These are phyloP conservation scores for Aspergillus udagawae DNA, from an alignment of 2,329 filamentous ascomycete genomes.

Conservation along the genomic window DNA sequence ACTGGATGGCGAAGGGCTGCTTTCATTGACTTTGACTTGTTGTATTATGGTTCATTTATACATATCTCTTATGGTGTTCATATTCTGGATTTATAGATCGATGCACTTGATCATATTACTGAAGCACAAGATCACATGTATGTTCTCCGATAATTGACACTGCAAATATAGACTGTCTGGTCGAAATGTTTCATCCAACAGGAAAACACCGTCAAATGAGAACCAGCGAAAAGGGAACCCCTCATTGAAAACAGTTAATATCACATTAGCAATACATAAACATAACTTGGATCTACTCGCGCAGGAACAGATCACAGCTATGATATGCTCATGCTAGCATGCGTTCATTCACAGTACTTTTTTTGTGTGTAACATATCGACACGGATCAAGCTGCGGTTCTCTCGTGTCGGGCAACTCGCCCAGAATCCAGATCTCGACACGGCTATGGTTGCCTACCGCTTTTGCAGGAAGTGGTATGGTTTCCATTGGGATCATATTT, in stretches of 20 bases:
- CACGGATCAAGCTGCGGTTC: background rate
- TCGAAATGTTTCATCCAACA: background rate
- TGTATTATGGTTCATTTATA: background rate
- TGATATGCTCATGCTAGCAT: too few species aligned
- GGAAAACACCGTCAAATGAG: too few species aligned
- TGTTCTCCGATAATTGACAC: background rate
- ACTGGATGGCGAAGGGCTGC: background rate
- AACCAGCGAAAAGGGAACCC: too few species aligned
- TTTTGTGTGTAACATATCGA: too few species aligned
- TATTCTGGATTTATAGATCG: background rate
- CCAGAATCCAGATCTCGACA: too few species aligned
- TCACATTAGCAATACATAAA: too few species aligned
- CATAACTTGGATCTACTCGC: too few species aligned
- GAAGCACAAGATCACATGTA: background rate
- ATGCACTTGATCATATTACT: background rate
- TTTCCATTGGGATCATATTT: background rate
- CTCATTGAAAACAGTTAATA: too few species aligned
- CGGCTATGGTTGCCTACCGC: too few species aligned
- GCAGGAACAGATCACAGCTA: too few species aligned
- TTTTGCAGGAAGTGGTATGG: background rate
- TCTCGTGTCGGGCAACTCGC: background rate
- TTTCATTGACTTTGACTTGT: background rate
- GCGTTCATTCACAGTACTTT: too few species aligned
- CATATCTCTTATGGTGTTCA: background rate
- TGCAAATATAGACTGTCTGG: background rate